Evolutionary conservation across 2,329 filamentous ascomycete species (phyloP).

Genomic region (Ophiostoma sp.): DNA sequence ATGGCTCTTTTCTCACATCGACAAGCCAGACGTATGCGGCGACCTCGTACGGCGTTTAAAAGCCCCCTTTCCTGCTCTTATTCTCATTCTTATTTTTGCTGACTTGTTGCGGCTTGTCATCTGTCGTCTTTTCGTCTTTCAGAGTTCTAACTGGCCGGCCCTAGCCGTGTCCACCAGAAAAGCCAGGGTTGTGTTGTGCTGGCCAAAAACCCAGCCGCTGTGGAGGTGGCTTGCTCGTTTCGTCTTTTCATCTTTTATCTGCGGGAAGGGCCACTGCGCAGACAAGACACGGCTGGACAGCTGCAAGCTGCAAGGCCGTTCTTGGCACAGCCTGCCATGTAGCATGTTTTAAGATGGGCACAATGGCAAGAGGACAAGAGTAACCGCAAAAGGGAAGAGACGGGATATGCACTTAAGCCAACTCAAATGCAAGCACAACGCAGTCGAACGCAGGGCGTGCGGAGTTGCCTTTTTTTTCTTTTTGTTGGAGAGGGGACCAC

Average conservation of each 20-base stretch:
- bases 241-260: background rate
- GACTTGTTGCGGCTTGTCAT: background rate
- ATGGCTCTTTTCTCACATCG: background rate
- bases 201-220: background rate
- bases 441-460: background rate
- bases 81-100: background rate
- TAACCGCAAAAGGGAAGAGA: background rate
- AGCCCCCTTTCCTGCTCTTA: background rate
- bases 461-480: background rate
- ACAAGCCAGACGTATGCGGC: background rate
- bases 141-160: background rate
- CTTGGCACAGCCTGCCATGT: constrained; percentile 16
- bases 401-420: background rate
- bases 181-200: background rate
- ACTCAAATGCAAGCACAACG: background rate
- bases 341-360: background rate
- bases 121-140: background rate
- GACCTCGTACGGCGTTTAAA: background rate
- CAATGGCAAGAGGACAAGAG: background rate
- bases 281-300: constrained; percentile 12
- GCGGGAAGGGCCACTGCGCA: background rate
- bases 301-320: constrained; percentile 6
- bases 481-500: background rate
- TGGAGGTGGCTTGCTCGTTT: constrained; percentile 11
- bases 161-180: background rate